Percentiles rank a stretch among this genome's conserved stretches.
These are phyloP conservation scores for Aspergillus olivimuriae DNA, from an alignment of 495 filamentous ascomycete genomes.

Conservation along the genomic window DNA sequence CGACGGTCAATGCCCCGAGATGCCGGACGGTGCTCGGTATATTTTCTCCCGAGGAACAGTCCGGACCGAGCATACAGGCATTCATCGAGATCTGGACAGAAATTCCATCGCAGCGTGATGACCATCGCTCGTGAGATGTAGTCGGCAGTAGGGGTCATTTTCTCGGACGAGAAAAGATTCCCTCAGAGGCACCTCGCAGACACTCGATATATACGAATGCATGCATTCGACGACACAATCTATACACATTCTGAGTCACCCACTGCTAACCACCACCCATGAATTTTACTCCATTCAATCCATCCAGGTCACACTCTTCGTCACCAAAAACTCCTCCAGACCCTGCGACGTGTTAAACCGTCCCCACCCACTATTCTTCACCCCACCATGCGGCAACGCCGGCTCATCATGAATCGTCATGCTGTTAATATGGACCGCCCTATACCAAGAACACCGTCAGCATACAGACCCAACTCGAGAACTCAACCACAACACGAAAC, in stretches of 20 bases:
- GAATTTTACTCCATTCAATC: conserved; percentile 15
- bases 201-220: too few relatives aligned
- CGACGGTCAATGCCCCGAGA: too few relatives aligned
- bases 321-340: conserved; percentile 68
- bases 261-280: background rate
- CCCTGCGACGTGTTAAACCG: conserved; percentile 51
- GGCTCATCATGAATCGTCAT: conserved; percentile 86
- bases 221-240: too few relatives aligned
- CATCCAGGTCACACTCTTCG: conserved; percentile 77
- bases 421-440: conserved; percentile 78
- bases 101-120: too few relatives aligned
- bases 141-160: too few relatives aligned
- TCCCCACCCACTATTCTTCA: conserved; percentile 79
- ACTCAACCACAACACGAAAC: too few relatives aligned
- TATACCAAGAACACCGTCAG: conserved; percentile 7
- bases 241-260: too few relatives aligned
- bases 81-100: too few relatives aligned
- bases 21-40: too few relatives aligned
- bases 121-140: too few relatives aligned
- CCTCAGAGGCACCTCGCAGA: too few relatives aligned
- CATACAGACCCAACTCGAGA: conserved; percentile 3
- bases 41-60: background rate
- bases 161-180: too few relatives aligned
- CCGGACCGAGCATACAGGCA: background rate
- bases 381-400: conserved; percentile 72